Evolutionary conservation across 352 stramenopile genomes (phyloP), one percentile per base, ranked within the genome.

Genomic region (Globisporangium alternatum): DNA sequence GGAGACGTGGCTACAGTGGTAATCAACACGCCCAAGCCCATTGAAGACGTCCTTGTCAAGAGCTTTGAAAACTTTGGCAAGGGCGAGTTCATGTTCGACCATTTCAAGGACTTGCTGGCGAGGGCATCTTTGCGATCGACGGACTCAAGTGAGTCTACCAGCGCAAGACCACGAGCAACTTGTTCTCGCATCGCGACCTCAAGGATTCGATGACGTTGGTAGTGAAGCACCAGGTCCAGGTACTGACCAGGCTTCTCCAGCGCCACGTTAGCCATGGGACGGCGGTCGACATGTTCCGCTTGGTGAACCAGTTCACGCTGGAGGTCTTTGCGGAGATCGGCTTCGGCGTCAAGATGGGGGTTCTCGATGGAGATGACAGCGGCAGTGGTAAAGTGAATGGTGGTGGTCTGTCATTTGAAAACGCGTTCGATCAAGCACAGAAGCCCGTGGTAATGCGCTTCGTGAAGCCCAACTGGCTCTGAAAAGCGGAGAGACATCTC

Each of bases 151-250:
- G 77, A 75, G 43, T 71, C 6, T 66, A 70, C 19, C 77, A 89
- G 54, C 76, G 80, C 47, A 87, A 86, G 72, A 81, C 76, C 0
- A 63, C 74, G 6, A 85, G 72, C 52, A 71, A 74, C 6, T 58
- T 88, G 51, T 89, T 88, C 64, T 77, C 76, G 17, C 64, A 70
- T 22, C 64, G 70, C 0, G 64, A 62, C 6, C 43, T 89, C 0
- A 65, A 70, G 5, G 76, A 80, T 2, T 69, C 57, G 17, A 86
- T 89, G 80, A n/a, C 13, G 3, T 2, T 30, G 5, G 21, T 5
- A 5, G 35, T 60, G 37, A 44, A 41, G 37, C 35, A 52, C 9
- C 55, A 60, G 3, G 22, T n/a, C 9, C 47, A 53, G 15, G 47
- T n/a, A 21, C 47, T 53, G 13, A 35, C 33, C 12, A 43, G 15